Base-by-base conservation (phyloP, 208 protist genomes). In the Acanthamoeba sp. region DNA sequence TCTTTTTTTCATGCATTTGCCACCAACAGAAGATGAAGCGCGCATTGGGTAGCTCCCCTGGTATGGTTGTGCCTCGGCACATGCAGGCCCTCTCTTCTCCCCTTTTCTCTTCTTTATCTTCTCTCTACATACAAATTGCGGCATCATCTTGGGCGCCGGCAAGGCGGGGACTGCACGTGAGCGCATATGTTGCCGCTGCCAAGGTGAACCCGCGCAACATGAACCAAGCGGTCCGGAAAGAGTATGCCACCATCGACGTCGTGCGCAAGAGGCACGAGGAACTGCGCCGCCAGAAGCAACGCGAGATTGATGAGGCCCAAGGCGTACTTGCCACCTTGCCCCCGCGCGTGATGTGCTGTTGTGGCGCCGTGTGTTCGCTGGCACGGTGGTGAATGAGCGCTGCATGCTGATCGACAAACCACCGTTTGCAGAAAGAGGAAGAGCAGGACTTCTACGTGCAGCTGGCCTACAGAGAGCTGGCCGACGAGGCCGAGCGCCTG, bases 141-240 rank as follows among this genome's bases (percentile, higher is more conserved):
- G n/a, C n/a, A n/a, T n/a, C n/a, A n/a, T n/a, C n/a, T n/a, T n/a
- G n/a, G n/a, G n/a, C n/a, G n/a, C n/a, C n/a, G n/a, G n/a, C n/a
- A n/a, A n/a, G n/a, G n/a, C 66, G 36, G 1, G 66, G 34, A 5
- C 29, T 85, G 76, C 76, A 85, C 42, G 32, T 36, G 2, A 85
- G 76, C 45, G 29, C 76, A 14, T 34, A 0, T 4, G 34, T 76
- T 0, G 24, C 22, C 42, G 76, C 45, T 10, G 76, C 76, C 45
- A 85, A 85, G 76, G 76, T 36, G n/a, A 85, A 85, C 22, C 76
- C 76, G 18, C 76, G 76, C 36, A 85, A 85, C 76, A 85, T 85
- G 27, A 85, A 85, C 45, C 76, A 85, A 18, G 76, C 76, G 29
- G 45, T 57, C 1, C 76, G 42, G 12, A 52, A 57, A 27, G 76